Evolutionary conservation across 176 grass and related monocot species (phyloP).

Genomic region (Chloris gayana): DNA sequence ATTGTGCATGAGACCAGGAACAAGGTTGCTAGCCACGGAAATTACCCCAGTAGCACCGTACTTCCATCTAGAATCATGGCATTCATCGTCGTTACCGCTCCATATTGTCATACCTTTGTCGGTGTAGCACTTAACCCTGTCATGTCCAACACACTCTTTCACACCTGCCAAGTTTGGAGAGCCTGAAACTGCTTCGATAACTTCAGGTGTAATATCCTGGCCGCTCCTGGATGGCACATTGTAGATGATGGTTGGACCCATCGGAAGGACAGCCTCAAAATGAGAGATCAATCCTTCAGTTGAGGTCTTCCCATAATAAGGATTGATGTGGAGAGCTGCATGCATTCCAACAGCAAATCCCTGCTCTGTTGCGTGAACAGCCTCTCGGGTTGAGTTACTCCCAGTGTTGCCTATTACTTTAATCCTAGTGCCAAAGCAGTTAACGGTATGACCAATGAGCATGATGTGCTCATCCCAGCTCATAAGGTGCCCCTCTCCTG

Average conservation of each 20-base stretch:
- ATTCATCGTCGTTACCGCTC: slow-evolving; percentile 77
- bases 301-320: slow-evolving; percentile 95
- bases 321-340: slow-evolving; percentile 96
- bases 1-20: slow-evolving; percentile 69
- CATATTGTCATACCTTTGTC: slow-evolving; percentile 74
- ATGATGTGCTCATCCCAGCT: slow-evolving; percentile 99
- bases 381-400: slow-evolving; percentile 94
- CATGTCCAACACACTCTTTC: slow-evolving; percentile 83
- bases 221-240: slow-evolving; percentile 76
- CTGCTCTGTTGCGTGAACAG: slow-evolving; percentile 85
- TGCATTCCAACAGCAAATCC: slow-evolving; percentile 94
- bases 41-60: slow-evolving; percentile 73
- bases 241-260: slow-evolving; percentile 91
- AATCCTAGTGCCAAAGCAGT: slow-evolving; percentile 90
- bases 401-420: slow-evolving; percentile 96
- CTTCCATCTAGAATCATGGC: slow-evolving; percentile 82
- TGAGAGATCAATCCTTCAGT: slow-evolving; percentile 68
- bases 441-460: slow-evolving; percentile 94
- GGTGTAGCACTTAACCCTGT: slow-evolving; percentile 64
- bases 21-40: slow-evolving; percentile 82
- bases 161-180: slow-evolving; percentile 77
- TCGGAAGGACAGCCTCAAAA: slow-evolving; percentile 73
- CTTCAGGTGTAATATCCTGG: slow-evolving; percentile 77
- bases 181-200: slow-evolving; percentile 56
- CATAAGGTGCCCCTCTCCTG: slow-evolving; percentile 96